phyloP scores from a whole-genome alignment of 176 grass and related monocot genomes.

The Oryza meyeriana region DNA sequence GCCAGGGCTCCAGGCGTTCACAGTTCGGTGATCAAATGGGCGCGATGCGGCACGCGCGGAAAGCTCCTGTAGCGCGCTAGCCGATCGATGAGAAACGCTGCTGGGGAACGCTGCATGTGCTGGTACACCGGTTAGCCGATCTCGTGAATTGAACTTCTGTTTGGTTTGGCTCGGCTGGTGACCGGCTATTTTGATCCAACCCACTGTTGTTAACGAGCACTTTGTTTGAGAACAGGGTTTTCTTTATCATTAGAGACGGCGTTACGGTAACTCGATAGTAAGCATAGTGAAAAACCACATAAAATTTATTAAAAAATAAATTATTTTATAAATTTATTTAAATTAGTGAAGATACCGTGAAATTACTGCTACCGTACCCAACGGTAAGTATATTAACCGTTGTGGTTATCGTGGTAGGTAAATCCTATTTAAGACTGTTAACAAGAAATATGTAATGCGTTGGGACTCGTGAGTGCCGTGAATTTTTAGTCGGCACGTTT shows the following conservation, averaged over 20 bases:
- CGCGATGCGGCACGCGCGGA: constrained; percentile 25
- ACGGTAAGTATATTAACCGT: no score
- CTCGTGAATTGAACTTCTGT: no score
- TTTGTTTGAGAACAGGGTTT: no score
- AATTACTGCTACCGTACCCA: no score
- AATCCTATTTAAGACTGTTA: not conserved
- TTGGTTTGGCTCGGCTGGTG: not conserved
- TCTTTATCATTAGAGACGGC: no score
- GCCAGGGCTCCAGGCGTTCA: not conserved
- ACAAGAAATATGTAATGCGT: not conserved
- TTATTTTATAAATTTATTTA: no score
- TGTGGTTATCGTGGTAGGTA: no score
- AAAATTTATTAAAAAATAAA: no score
- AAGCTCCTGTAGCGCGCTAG: constrained; percentile 4
- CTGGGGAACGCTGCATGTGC: not conserved
- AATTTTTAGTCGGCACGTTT: not conserved
- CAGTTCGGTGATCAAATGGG: constrained; percentile 9
- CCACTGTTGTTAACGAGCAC: not conserved
- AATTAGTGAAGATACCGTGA: no score
- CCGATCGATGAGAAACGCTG: not conserved
- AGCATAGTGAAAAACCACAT: no score
- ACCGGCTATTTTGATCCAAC: not conserved
- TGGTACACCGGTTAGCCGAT: not conserved
- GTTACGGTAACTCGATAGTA: no score
- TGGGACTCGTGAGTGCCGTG: not conserved